These are phyloP conservation scores for Bretziella fagacearum DNA, from an alignment of 2,329 filamentous ascomycete genomes.

Conservation along the genomic window DNA sequence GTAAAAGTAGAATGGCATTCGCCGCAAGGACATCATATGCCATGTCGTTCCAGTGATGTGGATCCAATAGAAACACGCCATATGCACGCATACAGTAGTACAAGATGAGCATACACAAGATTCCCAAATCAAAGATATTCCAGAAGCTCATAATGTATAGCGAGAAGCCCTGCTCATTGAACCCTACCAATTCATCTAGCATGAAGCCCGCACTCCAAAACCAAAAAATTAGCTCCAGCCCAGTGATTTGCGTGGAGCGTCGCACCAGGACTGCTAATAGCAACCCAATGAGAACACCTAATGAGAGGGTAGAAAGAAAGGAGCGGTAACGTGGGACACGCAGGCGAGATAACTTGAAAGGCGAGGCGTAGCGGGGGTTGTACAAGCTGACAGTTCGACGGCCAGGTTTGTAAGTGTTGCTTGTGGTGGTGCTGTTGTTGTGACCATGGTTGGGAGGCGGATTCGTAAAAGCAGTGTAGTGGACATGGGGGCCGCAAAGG, in stretches of 20 bases:
- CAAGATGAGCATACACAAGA: slow-evolving; percentile 65
- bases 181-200: slow-evolving; percentile 88
- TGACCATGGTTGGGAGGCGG: slow-evolving; percentile 1
- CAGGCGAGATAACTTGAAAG: slow-evolving; percentile 80
- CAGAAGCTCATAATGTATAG: slow-evolving; percentile 96
- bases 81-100: slow-evolving; percentile 86
- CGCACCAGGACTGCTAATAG: slow-evolving; percentile 69
- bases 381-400: slow-evolving; percentile 73
- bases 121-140: slow-evolving; percentile 90
- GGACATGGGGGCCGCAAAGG: slow-evolving; percentile 6
- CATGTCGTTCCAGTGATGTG: slow-evolving; percentile 58
- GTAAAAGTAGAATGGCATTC: slow-evolving; percentile 76
- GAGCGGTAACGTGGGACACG: slow-evolving; percentile 85
- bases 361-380: slow-evolving; percentile 73
- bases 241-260: slow-evolving; percentile 64
- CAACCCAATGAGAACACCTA: slow-evolving; percentile 66
- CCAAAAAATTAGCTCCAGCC: slow-evolving; percentile 81
- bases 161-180: slow-evolving; percentile 91
- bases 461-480: slow-evolving; percentile 1
- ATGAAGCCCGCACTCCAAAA: slow-evolving; percentile 96
- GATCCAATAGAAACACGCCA: slow-evolving; percentile 66
- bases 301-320: slow-evolving; percentile 73
- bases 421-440: slow-evolving; percentile 1
- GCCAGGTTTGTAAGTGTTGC: slow-evolving; percentile 20
- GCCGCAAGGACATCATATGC: slow-evolving; percentile 90